Evolutionary conservation across 352 stramenopile genomes (phyloP).

Genomic region (Pythium volutum): DNA sequence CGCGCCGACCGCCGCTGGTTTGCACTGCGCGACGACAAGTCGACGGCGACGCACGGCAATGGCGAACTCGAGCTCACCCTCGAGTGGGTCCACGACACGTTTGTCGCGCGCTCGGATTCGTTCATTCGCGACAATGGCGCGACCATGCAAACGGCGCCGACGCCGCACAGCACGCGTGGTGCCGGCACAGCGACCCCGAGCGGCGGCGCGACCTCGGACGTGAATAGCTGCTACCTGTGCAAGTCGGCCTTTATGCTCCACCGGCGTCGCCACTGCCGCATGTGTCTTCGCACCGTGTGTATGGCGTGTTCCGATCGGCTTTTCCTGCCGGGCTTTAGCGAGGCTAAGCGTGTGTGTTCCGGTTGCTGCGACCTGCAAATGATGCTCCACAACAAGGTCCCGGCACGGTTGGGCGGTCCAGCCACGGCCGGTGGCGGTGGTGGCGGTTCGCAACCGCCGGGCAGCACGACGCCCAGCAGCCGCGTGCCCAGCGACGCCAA

Average conservation of each 20-base stretch:
- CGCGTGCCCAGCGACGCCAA: conserved; percentile 53
- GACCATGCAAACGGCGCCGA: not conserved
- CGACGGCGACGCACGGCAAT: conserved; percentile 57
- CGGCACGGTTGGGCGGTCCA: conserved; percentile 1
- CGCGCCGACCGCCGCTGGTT: conserved; percentile 80
- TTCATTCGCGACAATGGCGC: conserved; percentile 64
- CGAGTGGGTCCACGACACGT: conserved; percentile 88
- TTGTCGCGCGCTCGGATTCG: conserved; percentile 84
- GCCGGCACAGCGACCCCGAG: too few species aligned
- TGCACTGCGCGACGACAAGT: conserved; percentile 68
- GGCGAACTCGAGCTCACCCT: conserved; percentile 87
- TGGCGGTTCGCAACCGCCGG: not conserved
- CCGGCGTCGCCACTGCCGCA: conserved; percentile 78
- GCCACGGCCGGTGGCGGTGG: too few species aligned
- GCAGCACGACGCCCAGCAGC: conserved; percentile 1
- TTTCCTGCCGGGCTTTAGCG: conserved; percentile 84
- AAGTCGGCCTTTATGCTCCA: conserved; percentile 79
- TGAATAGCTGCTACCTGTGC: conserved; percentile 80
- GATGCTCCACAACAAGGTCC: conserved; percentile 85
- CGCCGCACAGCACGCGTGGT: conserved; percentile 16
- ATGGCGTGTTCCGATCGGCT: conserved; percentile 83
- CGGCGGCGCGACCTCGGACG: conserved; percentile 23
- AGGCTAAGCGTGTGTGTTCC: conserved; percentile 82
- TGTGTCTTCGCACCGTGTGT: conserved; percentile 83
- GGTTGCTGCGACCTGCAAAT: conserved; percentile 87